Evolutionary conservation across 352 stramenopile species (phyloP).

Genomic region (Aphanomyces cochlioides): DNA sequence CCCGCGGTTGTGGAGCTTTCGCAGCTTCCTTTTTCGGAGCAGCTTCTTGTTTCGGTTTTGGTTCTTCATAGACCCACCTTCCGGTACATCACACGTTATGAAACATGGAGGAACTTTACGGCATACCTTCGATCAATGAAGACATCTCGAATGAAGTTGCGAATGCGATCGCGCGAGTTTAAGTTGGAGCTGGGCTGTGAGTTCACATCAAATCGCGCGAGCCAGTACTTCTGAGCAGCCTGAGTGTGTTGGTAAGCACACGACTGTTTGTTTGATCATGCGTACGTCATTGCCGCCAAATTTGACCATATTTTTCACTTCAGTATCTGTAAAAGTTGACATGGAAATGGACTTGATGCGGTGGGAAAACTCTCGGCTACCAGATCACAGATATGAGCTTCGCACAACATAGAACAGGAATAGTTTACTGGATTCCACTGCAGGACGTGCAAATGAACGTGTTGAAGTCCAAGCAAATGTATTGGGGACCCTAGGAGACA

Average conservation of each 20-base stretch:
- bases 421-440: slow-evolving; percentile 88
- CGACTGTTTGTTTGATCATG: background rate
- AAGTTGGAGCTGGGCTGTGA: slow-evolving; percentile 62
- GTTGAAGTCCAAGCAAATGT: slow-evolving; percentile 90
- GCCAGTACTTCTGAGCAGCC: slow-evolving; percentile 83
- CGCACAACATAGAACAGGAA: background rate
- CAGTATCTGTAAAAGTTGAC: slow-evolving; percentile 90
- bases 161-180: slow-evolving; percentile 72
- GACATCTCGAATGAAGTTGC: slow-evolving; percentile 86
- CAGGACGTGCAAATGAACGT: slow-evolving; percentile 93
- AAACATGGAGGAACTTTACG: too few species aligned
- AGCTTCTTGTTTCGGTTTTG: slow-evolving; percentile 41
- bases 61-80: slow-evolving; percentile 79
- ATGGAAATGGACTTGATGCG: slow-evolving; percentile 93
- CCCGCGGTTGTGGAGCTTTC: background rate
- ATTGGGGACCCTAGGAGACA: slow-evolving; percentile 79
- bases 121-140: slow-evolving; percentile 67
- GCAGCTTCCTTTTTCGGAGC: slow-evolving; percentile 45
- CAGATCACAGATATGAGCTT: background rate
- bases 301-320: slow-evolving; percentile 87
- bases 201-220: slow-evolving; percentile 72
- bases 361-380: slow-evolving; percentile 88
- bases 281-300: slow-evolving; percentile 84
- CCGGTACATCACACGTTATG: background rate
- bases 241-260: slow-evolving; percentile 19